A percentile compares a stretch with the other conserved stretches of the same genome.
These are phyloP conservation scores for Allomyces javanicus DNA, from an alignment of 192 early-diverging fungal species.

Conservation along the genomic window DNA sequence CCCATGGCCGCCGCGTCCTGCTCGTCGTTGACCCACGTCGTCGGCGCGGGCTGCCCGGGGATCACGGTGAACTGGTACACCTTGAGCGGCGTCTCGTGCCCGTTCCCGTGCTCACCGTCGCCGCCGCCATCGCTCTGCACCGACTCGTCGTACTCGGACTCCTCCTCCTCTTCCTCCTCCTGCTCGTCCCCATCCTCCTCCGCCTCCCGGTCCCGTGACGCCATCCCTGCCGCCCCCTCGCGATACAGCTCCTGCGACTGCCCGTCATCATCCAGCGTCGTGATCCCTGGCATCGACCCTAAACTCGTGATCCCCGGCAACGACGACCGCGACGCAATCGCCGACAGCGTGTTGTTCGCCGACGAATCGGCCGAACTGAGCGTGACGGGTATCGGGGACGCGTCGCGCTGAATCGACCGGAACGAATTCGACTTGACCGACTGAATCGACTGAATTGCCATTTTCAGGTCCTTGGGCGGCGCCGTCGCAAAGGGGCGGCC, in stretches of 20 bases:
- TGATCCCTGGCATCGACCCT: not conserved
- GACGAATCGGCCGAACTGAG: not conserved
- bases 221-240: not conserved
- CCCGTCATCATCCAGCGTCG: not conserved
- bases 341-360: not conserved
- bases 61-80: no score
- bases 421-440: not conserved
- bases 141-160: no score
- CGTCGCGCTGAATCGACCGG: not conserved
- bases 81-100: no score
- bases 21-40: no score
- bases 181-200: not conserved
- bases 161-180: not conserved
- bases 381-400: not conserved
- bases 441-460: not conserved
- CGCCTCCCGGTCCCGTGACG: not conserved
- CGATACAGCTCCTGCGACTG: not conserved
- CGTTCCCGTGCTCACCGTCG: no score
- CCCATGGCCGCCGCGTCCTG: no score
- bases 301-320: not conserved
- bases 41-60: no score
- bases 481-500: not conserved
- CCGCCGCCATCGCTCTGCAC: no score
- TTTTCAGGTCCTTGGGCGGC: not conserved
- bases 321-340: not conserved